phyloP scores from a whole-genome alignment of 345 rosid species.

The Gossypium rotundifolium region DNA sequence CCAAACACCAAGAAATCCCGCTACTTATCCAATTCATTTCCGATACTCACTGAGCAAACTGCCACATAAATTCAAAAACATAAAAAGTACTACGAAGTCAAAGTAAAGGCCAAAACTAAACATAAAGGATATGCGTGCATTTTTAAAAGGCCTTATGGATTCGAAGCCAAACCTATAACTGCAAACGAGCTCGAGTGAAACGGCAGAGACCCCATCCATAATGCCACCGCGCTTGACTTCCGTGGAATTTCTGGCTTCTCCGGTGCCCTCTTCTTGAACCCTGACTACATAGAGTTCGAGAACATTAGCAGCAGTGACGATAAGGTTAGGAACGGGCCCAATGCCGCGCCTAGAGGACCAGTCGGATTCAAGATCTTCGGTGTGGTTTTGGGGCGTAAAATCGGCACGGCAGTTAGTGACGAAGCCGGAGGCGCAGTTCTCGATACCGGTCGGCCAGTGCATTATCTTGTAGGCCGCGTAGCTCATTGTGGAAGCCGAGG shows the following conservation, averaged over 20 bases:
- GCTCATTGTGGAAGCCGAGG: slow-evolving; percentile 45
- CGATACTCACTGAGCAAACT: background rate
- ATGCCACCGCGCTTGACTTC: slow-evolving; percentile 65
- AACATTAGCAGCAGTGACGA: slow-evolving; percentile 67
- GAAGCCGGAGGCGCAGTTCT: slow-evolving; percentile 77
- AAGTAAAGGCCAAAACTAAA: background rate
- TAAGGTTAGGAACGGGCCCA: slow-evolving; percentile 69
- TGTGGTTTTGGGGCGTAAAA: slow-evolving; percentile 39
- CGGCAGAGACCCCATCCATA: slow-evolving; percentile 74
- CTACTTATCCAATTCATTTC: background rate
- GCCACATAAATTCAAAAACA: background rate
- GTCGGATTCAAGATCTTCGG: slow-evolving; percentile 65
- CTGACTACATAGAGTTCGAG: slow-evolving; percentile 81
- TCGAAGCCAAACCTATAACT: slow-evolving; percentile 52
- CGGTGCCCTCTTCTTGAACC: slow-evolving; percentile 58
- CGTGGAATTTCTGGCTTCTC: slow-evolving; percentile 36
- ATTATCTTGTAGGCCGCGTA: slow-evolving; percentile 94
- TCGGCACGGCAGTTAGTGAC: slow-evolving; percentile 73
- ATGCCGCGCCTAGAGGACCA: slow-evolving; percentile 51
- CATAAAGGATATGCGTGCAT: background rate
- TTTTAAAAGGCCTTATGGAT: background rate
- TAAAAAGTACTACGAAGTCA: background rate
- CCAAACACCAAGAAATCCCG: background rate
- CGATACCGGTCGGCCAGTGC: slow-evolving; percentile 93
- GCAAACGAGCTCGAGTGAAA: slow-evolving; percentile 87